Evolutionary conservation across 148 eudicot genomes (phyloP).

Genomic region (Silene conica): DNA sequence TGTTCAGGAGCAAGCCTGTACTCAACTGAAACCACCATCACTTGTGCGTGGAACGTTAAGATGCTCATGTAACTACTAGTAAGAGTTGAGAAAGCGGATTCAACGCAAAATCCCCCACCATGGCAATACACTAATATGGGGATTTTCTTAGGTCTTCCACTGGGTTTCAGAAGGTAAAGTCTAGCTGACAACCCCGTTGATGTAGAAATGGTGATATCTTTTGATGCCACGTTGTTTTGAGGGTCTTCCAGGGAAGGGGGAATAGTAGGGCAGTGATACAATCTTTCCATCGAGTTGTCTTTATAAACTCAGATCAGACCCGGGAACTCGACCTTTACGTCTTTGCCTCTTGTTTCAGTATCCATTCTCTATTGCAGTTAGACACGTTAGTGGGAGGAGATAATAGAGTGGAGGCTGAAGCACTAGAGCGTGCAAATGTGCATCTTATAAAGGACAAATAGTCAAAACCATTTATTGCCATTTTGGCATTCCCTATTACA

Average conservation of each 20-base stretch:
- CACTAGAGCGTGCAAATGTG: too few relatives aligned
- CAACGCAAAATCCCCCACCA: slow-evolving; percentile 57
- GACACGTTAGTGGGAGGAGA: not conserved
- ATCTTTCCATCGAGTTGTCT: slow-evolving; percentile 34
- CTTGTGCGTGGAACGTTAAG: slow-evolving; percentile 27
- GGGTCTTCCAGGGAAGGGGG: slow-evolving; percentile 24
- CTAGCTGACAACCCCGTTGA: slow-evolving; percentile 26
- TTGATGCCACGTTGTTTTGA: slow-evolving; percentile 31
- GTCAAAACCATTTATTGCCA: not conserved
- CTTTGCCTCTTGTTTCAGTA: too few relatives aligned
- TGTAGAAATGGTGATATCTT: slow-evolving; percentile 31
- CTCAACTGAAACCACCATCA: slow-evolving; percentile 28
- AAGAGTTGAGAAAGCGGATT: slow-evolving; percentile 34
- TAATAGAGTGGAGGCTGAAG: too few relatives aligned
- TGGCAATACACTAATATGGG: slow-evolving; percentile 63
- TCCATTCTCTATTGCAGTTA: too few relatives aligned
- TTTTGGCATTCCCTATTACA: too few relatives aligned
- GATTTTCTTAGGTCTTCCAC: slow-evolving; percentile 14
- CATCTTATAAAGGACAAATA: slow-evolving; percentile 27
- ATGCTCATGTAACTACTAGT: slow-evolving; percentile 31
- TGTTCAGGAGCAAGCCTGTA: slow-evolving; percentile 38
- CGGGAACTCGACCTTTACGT: slow-evolving; percentile 11
- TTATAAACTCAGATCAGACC: slow-evolving; percentile 32
- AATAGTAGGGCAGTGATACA: slow-evolving; percentile 18
- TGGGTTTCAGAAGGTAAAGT: slow-evolving; percentile 31